Conservation (phyloP, 176 grass and related monocot species). For the Thalia dealbata region DNA sequence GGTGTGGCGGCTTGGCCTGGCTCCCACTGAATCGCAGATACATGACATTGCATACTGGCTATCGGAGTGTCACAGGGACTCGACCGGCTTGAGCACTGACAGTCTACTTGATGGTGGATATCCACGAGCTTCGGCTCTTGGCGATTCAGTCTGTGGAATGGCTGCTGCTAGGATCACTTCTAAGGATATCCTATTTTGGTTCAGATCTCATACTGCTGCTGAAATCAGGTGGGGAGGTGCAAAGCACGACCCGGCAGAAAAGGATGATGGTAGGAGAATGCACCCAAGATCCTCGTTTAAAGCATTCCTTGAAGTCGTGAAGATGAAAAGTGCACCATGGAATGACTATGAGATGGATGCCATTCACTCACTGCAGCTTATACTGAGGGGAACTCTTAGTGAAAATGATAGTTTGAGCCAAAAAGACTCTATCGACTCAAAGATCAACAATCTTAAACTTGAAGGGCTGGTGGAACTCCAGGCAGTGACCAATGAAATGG, state of each 20-base stretch:
- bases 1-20: conserved; percentile 47
- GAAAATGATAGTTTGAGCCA: conserved; percentile 13
- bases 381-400: conserved; percentile 61
- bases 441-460: conserved; percentile 62
- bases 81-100: conserved; percentile 89
- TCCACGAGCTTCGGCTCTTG: conserved; percentile 57
- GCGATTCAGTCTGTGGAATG: conserved; percentile 74
- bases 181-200: conserved; percentile 85
- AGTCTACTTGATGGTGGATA: conserved; percentile 89
- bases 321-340: conserved; percentile 78
- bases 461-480: conserved; percentile 76
- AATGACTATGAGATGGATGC: conserved; percentile 92
- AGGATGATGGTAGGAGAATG: conserved; percentile 81
- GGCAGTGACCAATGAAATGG: conserved; percentile 94
- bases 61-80: conserved; percentile 66
- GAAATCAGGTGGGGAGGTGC: conserved; percentile 91
- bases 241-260: conserved; percentile 59
- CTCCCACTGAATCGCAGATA: conserved; percentile 70
- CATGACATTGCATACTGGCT: conserved; percentile 69
- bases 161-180: conserved; percentile 78
- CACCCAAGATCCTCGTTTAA: conserved; percentile 86
- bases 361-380: conserved; percentile 89
- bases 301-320: conserved; percentile 91
- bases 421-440: conserved; percentile 37
- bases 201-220: conserved; percentile 69